Conservation (phyloP, 306 rosid genomes). For the Mimosa bimucronata region DNA sequence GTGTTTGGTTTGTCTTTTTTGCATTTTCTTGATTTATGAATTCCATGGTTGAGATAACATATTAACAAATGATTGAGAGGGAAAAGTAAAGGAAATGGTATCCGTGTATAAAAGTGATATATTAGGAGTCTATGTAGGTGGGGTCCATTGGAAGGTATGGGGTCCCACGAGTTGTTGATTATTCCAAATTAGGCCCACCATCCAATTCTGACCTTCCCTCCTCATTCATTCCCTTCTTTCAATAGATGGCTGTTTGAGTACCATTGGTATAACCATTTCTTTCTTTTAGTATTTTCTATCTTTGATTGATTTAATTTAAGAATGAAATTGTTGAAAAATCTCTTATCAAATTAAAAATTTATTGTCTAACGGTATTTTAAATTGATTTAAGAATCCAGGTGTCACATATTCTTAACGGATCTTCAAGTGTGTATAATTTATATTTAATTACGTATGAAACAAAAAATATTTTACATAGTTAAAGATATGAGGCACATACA, state of each 20-base stretch:
- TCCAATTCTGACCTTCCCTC: conserved; percentile 27
- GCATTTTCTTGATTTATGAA: neutral
- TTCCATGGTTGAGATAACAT: conserved; percentile 8
- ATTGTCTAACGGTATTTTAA: too few species aligned
- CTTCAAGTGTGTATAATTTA: too few species aligned
- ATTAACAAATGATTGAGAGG: too few species aligned
- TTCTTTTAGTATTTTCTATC: neutral
- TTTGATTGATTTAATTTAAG: neutral
- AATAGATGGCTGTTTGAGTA: neutral
- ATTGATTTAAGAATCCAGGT: too few species aligned
- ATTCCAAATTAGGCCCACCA: conserved; percentile 24
- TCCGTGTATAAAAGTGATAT: neutral
- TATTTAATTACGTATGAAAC: too few species aligned
- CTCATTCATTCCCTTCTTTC: neutral
- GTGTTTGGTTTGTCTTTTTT: neutral
- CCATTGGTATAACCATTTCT: neutral
- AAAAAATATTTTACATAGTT: too few species aligned
- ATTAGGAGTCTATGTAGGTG: conserved; percentile 14
- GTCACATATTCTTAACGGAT: too few species aligned
- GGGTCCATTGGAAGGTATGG: conserved; percentile 27
- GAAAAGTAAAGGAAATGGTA: neutral
- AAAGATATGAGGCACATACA: too few species aligned
- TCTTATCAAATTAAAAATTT: too few species aligned
- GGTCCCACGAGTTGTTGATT: conserved; percentile 34
- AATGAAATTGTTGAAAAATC: too few species aligned